Percentiles rank a stretch among this genome's conserved stretches.
These are phyloP conservation scores for Lanmaoa rubissima DNA, from an alignment of 768 basidiomycete genomes.

Conservation along the genomic window DNA sequence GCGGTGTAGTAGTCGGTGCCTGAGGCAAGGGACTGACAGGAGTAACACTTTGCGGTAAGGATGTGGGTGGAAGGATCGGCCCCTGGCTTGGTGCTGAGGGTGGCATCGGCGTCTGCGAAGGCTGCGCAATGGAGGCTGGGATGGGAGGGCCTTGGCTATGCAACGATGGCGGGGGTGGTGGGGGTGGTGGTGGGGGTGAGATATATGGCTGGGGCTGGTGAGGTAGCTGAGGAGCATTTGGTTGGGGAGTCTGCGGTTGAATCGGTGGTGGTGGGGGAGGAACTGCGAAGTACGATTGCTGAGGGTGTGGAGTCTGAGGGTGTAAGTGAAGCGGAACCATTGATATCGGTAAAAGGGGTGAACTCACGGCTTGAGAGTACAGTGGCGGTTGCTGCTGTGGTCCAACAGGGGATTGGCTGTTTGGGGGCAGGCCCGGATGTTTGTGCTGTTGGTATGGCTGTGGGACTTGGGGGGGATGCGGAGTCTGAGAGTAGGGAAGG, in stretches of 20 bases:
- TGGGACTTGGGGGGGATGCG: slow-evolving; percentile 8
- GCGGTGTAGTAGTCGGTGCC: slow-evolving; percentile 21
- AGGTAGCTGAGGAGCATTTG: slow-evolving; percentile 13
- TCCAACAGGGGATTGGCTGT: background rate
- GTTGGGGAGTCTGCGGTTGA: slow-evolving; percentile 14
- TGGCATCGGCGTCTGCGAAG: slow-evolving; percentile 4
- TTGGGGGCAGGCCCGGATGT: slow-evolving; percentile 9
- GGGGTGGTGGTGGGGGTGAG: slow-evolving; percentile 21
- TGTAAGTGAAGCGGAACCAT: background rate
- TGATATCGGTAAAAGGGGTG: background rate
- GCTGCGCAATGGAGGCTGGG: background rate
- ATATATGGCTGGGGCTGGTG: slow-evolving; percentile 23
- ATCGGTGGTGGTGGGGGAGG: slow-evolving; percentile 19
- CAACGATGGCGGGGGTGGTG: slow-evolving; percentile 10
- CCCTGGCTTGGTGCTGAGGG: slow-evolving; percentile 1
- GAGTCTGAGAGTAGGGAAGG: slow-evolving; percentile 14
- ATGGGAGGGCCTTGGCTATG: background rate
- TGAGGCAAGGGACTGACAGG: slow-evolving; percentile 14
- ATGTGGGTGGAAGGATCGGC: slow-evolving; percentile 4
- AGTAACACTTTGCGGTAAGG: background rate
- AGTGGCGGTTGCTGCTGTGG: background rate
- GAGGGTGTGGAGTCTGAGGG: slow-evolving; percentile 4
- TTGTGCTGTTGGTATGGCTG: slow-evolving; percentile 20
- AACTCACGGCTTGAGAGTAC: slow-evolving; percentile 15
- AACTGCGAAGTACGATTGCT: slow-evolving; percentile 14